phyloP scores from a whole-genome alignment of 31 red algal species.

The Porphyra umbilicalis region DNA sequence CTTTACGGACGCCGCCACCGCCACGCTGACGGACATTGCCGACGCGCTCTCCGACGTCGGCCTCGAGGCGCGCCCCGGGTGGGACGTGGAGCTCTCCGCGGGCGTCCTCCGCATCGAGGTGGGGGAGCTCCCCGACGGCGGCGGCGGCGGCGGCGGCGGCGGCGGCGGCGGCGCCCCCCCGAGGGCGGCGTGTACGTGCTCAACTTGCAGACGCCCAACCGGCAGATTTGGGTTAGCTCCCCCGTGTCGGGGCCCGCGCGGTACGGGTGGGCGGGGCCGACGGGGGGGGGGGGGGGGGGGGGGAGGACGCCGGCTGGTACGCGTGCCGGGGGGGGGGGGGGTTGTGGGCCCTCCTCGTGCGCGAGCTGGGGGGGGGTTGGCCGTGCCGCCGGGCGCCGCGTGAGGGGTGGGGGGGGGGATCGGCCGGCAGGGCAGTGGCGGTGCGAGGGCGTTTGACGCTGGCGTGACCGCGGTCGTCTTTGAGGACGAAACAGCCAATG shows the following conservation, averaged over 20 bases:
- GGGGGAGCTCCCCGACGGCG: not conserved
- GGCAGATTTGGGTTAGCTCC: conserved; percentile 94
- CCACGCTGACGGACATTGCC: not conserved
- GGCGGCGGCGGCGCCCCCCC: conserved; percentile 21
- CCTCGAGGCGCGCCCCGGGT: not conserved
- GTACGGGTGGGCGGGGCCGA: conserved; percentile 49
- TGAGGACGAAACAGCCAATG: too few relatives aligned
- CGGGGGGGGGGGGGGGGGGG: conserved; percentile 2
- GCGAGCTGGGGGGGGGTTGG: not conserved
- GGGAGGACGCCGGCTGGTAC: too few relatives aligned
- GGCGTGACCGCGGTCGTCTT: too few relatives aligned
- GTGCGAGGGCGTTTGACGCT: too few relatives aligned
- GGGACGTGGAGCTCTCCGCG: conserved; percentile 12
- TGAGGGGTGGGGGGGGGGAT: not conserved
- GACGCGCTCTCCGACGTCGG: not conserved
- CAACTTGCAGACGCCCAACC: conserved; percentile 92
- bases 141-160: too few relatives aligned
- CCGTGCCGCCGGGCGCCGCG: not conserved
- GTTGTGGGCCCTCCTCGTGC: not conserved
- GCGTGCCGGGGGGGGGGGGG: conserved; percentile 4
- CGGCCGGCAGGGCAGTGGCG: too few relatives aligned
- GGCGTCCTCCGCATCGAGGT: conserved; percentile 11
- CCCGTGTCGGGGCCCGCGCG: conserved; percentile 76
- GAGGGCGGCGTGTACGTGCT: conserved; percentile 62
- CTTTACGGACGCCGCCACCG: not conserved